A percentile compares a stretch with the other conserved stretches of the same genome.
phyloP scores from a whole-genome alignment of 805 yeast genomes.

The Sugiyamaella mastotermitis region DNA sequence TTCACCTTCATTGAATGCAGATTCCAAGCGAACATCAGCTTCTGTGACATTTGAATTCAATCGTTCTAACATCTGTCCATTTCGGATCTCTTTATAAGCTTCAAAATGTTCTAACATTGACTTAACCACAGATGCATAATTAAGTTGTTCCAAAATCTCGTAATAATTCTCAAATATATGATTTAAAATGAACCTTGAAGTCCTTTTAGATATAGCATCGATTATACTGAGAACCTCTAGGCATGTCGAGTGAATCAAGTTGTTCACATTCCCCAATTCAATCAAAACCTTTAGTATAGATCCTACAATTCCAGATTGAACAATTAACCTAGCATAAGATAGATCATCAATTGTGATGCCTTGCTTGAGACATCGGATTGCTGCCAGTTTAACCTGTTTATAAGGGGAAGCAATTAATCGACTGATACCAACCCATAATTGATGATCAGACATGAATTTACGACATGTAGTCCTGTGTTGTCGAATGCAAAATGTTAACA shows the following conservation, averaged over 20 bases:
- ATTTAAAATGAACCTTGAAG: conserved; percentile 21
- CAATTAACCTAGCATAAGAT: conserved; percentile 49
- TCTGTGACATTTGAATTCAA: conserved; percentile 8
- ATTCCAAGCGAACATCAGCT: conserved; percentile 8
- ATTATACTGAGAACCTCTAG: conserved; percentile 44
- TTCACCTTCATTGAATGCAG: not conserved
- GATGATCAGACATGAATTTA: conserved; percentile 55
- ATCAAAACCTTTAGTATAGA: conserved; percentile 45
- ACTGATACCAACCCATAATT: conserved; percentile 51
- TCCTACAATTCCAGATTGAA: conserved; percentile 47
- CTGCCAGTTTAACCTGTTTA: conserved; percentile 56
- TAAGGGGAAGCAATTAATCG: conserved; percentile 41
- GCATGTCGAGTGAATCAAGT: conserved; percentile 68
- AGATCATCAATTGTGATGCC: conserved; percentile 54
- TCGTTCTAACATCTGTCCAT: too few relatives aligned
- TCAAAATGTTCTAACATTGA: conserved; percentile 11
- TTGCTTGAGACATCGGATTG: conserved; percentile 61
- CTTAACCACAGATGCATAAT: conserved; percentile 23
- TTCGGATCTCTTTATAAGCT: conserved; percentile 2
- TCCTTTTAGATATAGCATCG: not conserved
- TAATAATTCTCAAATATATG: conserved; percentile 30
- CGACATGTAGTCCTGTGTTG: conserved; percentile 57
- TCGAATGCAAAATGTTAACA: conserved; percentile 59
- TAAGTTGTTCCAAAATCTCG: conserved; percentile 28
- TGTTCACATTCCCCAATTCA: conserved; percentile 45